Base-by-base conservation (phyloP, 305 asterid genomes). In the Fraxinus nigra region DNA sequence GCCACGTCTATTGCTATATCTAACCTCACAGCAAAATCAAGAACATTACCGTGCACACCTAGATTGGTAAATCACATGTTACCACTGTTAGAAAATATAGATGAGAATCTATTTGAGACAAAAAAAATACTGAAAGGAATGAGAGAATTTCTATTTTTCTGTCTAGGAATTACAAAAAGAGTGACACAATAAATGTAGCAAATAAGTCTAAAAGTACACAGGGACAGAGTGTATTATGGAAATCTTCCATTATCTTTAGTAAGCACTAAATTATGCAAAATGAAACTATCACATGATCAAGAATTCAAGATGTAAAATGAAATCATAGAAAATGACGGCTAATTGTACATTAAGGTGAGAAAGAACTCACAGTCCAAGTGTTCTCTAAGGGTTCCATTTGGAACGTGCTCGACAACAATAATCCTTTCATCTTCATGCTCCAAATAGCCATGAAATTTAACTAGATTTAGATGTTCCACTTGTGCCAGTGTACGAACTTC, bases 1-100 rank as follows among this genome's bases (percentile, higher is more conserved):
- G 97, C 99, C 77, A 95, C 99, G 76, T 94, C 99, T 75, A 91
- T 93, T 46, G 97, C 98, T 46, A 93, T 89, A 69, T 94, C 97
- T 24, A 95, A 88, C 81, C 99, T 89, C 40, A 90, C 82, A 43
- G 93, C 88, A 48, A 95, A 89, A 84, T 93, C 93, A 83, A 95
- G 97, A 84, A 84, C 75, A 24, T 87, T 80, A 18, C 98, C 97
- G 4, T 72, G 77, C 51, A 87, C 5, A 87, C 97, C 99, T 95
- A 83, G 87, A 90, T 65, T 84, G 46, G 59, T 35, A 51, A 76
- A 72, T 28, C 72, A 34, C 22, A 46, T 14, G 59, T 46, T 46
- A 38, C 3, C n/a, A 43, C 54, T 11, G 72, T 43, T 40, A 3
- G n/a, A 40, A 43, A 46, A 46, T 46, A 46, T 46, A 3, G 18